Base-by-base conservation (phyloP, 345 rosid genomes). In the Anacardium occidentale region DNA sequence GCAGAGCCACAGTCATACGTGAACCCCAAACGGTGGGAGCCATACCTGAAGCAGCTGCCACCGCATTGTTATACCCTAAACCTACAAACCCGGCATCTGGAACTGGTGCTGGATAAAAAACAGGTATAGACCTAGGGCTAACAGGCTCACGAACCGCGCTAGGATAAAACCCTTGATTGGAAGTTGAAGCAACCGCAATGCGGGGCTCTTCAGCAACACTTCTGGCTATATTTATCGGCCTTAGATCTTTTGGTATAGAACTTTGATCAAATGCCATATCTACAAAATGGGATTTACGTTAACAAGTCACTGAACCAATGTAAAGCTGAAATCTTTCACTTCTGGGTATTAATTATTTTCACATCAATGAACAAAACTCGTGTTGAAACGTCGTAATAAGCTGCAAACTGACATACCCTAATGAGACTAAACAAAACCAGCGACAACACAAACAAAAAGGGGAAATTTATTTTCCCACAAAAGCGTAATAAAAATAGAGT, bases 251-350 rank as follows among this genome's bases (percentile, higher is more conserved):
- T 3, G 87, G 84, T 2, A 76, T 52, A 5, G 82, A 79, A 72
- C 74, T 85, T 29, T 83, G 90, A 83, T 90, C 96, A 81, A 82
- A 85, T 56, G 88, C 96, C 92, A 90, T 88, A 45, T 24, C 55
- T 66, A 56, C 50, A 60, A 58, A 13, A 60, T 48, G 37, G 65
- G 77, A 59, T 40, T 68, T 53, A 14, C 47, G n/a, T 40, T 7
- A 2, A 62, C 34, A 62, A 5, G 45, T 18, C n/a, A 69, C 45
- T 58, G 57, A 44, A 56, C 53, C 51, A 53, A 26, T 68, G 3
- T 7, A 75, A 75, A 73, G 12, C 62, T 70, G 67, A 69, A 79
- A 73, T 66, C 79, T 78, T 69, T 5, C 48, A 2, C 42, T 0
- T 44, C 48, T 73, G 81, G 64, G 71, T 52, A 52, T 64, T 61